These are phyloP conservation scores for Coffea humblotiana DNA, from an alignment of 305 asterid species.

Conservation along the genomic window DNA sequence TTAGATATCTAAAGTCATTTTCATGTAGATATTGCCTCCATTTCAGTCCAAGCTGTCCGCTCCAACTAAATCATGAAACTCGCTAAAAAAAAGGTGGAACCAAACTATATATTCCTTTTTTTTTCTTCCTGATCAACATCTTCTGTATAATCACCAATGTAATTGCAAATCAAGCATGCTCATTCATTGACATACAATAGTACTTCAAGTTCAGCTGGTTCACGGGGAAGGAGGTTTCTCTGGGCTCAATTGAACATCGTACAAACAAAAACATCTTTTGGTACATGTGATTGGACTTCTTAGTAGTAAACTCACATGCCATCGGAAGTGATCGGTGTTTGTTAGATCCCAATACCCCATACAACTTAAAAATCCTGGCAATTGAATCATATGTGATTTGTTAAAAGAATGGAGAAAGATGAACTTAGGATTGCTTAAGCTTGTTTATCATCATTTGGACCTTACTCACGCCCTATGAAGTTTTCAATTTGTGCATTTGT, in stretches of 20 bases:
- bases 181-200: neutral
- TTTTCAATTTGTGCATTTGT: slow-evolving; percentile 24
- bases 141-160: too few species aligned
- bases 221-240: neutral
- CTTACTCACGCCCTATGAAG: slow-evolving; percentile 4
- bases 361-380: neutral
- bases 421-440: slow-evolving; percentile 1
- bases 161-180: neutral
- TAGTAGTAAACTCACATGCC: neutral
- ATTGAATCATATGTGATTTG: neutral
- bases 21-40: neutral
- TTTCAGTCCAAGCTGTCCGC: neutral
- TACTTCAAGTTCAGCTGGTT: neutral
- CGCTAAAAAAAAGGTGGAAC: neutral
- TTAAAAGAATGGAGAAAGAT: neutral
- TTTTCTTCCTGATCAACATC: neutral
- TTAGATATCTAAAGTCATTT: slow-evolving; percentile 14
- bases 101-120: neutral
- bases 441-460: slow-evolving; percentile 3
- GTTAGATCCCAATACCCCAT: neutral
- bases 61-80: neutral
- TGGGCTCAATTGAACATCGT: neutral
- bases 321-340: neutral
- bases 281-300: neutral
- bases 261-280: neutral